Conservation (phyloP, 208 protist genomes). For the Leishmania turanica region DNA sequence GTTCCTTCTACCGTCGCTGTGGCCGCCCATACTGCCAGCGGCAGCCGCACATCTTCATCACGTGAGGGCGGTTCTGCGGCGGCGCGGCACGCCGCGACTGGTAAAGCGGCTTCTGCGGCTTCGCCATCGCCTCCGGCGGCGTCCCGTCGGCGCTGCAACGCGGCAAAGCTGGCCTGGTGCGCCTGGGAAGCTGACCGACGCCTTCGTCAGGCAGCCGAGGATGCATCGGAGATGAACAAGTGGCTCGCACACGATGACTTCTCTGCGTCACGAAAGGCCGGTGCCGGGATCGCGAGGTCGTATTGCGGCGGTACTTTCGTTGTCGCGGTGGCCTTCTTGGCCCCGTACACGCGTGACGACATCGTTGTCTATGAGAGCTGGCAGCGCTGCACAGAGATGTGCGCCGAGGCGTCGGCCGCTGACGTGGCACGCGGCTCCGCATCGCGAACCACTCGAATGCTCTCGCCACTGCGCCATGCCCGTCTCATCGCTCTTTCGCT, state of each 20-base stretch:
- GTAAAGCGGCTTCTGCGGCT: not conserved
- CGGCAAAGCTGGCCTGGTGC: conserved; percentile 31
- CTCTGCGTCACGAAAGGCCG: not conserved
- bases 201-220: conserved; percentile 29
- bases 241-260: conserved; percentile 17
- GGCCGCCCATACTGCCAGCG: not conserved
- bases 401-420: not conserved
- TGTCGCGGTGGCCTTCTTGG: conserved; percentile 36
- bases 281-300: not conserved
- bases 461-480: conserved; percentile 28
- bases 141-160: conserved; percentile 6
- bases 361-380: conserved; percentile 41
- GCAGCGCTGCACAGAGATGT: conserved; percentile 40
- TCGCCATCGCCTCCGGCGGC: not conserved
- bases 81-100: not conserved
- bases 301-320: conserved; percentile 8
- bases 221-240: conserved; percentile 29
- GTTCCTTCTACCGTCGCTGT: conserved; percentile 19
- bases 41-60: not conserved
- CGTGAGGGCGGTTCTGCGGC: not conserved
- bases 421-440: not conserved
- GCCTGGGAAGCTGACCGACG: conserved; percentile 32
- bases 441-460: conserved; percentile 12
- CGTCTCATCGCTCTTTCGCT: conserved; percentile 28
- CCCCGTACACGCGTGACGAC: conserved; percentile 34